These are phyloP conservation scores for Beauveria sp. DNA, from an alignment of 2,329 filamentous ascomycete species.

Conservation along the genomic window DNA sequence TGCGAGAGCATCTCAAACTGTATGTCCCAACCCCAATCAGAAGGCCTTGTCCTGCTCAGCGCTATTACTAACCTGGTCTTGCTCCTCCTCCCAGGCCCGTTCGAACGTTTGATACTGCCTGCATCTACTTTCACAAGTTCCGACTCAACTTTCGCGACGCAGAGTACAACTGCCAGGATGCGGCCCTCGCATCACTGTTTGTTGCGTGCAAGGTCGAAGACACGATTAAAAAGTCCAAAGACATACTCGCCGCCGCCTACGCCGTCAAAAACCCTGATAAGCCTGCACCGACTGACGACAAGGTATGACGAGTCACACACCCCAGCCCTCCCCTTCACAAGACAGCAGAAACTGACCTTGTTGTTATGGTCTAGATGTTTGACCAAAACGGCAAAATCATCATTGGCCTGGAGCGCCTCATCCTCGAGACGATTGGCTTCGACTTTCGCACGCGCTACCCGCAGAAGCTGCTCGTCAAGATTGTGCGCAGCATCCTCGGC, in stretches of 20 bases:
- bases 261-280: constrained; percentile 67
- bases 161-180: constrained; percentile 82
- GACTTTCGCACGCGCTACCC: constrained; percentile 88
- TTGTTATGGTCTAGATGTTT: constrained; percentile 54
- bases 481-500: constrained; percentile 52
- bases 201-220: constrained; percentile 97
- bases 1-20: constrained; percentile 72
- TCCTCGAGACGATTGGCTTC: constrained; percentile 87
- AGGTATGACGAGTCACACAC: constrained; percentile 40
- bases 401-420: constrained; percentile 83
- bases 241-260: constrained; percentile 85
- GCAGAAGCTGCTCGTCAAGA: constrained; percentile 76
- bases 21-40: constrained; percentile 34
- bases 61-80: neutral
- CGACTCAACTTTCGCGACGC: constrained; percentile 75
- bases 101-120: constrained; percentile 85
- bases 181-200: constrained; percentile 79
- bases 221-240: constrained; percentile 90
- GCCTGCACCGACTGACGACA: constrained; percentile 73
- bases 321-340: neutral
- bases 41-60: neutral
- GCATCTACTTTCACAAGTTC: constrained; percentile 90
- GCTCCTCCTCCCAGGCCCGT: constrained; percentile 54
- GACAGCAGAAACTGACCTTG: constrained; percentile 2
- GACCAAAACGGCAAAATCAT: constrained; percentile 72